Evolutionary conservation across 352 stramenopile genomes (phyloP).

Genomic region (Globisporangium acanthophoron): DNA sequence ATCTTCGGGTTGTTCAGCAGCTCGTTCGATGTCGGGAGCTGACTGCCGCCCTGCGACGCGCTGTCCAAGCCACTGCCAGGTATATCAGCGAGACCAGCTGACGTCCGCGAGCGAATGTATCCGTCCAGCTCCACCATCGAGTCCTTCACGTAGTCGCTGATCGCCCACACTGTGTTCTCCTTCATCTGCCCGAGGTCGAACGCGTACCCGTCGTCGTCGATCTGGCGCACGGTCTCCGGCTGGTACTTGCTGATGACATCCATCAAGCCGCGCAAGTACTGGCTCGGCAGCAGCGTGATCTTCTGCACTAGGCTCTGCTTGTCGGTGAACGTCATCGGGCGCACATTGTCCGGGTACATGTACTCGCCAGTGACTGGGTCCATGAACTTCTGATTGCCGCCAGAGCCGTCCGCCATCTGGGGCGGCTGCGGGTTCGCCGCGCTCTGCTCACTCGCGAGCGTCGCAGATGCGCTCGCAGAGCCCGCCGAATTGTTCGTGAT

Average conservation of each 20-base stretch:
- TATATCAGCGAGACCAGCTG: conserved; percentile 23
- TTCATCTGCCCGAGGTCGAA: conserved; percentile 87
- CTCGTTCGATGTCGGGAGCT: conserved; percentile 6
- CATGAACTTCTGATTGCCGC: conserved; percentile 68
- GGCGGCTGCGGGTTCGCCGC: conserved; percentile 15
- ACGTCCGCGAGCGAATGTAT: conserved; percentile 72
- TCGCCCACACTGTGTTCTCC: conserved; percentile 85
- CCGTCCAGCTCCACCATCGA: conserved; percentile 82
- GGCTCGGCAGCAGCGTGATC: conserved; percentile 79
- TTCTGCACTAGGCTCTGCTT: conserved; percentile 83
- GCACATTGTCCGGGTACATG: conserved; percentile 83
- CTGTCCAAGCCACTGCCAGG: conserved; percentile 5
- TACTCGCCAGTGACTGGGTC: conserved; percentile 64
- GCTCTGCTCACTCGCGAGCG: conserved; percentile 15
- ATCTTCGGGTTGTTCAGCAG: conserved; percentile 68
- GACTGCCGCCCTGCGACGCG: conserved; percentile 4
- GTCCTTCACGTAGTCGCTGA: conserved; percentile 84
- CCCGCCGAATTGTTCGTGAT: conserved; percentile 4
- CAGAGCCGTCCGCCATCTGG: conserved; percentile 44
- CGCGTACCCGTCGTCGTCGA: conserved; percentile 84
- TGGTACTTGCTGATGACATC: conserved; percentile 89
- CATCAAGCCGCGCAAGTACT: conserved; percentile 81
- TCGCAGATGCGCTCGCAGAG: neutral
- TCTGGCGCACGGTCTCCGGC: conserved; percentile 77
- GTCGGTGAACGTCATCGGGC: conserved; percentile 80